Conservation (phyloP, 805 yeast genomes). For the Saturnispora mendoncae region DNA sequence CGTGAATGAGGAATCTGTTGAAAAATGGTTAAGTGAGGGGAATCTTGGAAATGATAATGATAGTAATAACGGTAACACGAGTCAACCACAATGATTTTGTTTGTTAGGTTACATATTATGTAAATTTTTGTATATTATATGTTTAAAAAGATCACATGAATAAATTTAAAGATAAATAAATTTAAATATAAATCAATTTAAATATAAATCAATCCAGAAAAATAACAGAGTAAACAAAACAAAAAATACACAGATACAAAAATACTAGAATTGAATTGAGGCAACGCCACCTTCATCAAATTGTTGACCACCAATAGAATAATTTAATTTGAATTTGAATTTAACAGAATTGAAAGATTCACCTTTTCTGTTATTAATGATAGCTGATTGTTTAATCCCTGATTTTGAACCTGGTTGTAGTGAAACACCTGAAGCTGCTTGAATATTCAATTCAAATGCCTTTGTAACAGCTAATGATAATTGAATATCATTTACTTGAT, state of each 20-base stretch:
- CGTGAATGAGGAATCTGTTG: conserved; percentile 2
- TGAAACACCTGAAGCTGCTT: conserved; percentile 21
- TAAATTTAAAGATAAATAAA: too few species aligned
- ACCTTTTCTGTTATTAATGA: conserved; percentile 17
- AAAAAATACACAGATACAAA: too few species aligned
- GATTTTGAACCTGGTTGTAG: conserved; percentile 15
- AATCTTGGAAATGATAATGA: neutral
- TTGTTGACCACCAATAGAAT: conserved; percentile 36
- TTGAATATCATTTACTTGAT: conserved; percentile 43
- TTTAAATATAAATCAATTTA: too few species aligned
- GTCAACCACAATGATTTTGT: neutral
- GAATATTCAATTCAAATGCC: conserved; percentile 22
- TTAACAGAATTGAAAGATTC: conserved; percentile 31
- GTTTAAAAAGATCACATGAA: too few species aligned
- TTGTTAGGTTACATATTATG: too few species aligned
- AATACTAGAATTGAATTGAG: conserved; percentile 10
- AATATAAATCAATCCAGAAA: neutral
- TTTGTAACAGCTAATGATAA: conserved; percentile 30
- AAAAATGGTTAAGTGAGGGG: conserved; percentile 6
- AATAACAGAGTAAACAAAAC: conserved; percentile 1
- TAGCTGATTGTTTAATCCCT: conserved; percentile 22
- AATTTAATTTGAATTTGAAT: conserved; percentile 69
- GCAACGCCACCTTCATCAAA: conserved; percentile 53
- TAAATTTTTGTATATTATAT: neutral
- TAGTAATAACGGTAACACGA: neutral